Evolutionary conservation across 2,329 filamentous ascomycete species (phyloP), one percentile per base, ranked within the genome.

Genomic region (Neoarthrinium moseri): DNA sequence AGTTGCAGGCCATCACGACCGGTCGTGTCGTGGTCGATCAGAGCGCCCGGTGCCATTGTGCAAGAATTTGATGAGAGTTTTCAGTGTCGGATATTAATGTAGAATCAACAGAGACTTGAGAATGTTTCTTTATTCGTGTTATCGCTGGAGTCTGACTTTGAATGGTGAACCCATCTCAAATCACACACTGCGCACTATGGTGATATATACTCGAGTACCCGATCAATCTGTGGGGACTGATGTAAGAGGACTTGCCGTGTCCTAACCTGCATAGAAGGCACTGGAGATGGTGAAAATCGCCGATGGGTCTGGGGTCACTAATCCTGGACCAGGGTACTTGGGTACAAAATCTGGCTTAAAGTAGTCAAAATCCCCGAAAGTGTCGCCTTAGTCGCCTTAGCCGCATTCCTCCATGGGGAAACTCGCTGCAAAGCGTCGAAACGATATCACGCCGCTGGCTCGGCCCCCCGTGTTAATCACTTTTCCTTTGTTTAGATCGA

Each of bases 1-100:
- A 81, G 69, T 38, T 54, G 44, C 33, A 45, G 50, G 6, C 62
- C 63, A 43, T 65, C 59, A 12, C 63, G 62, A 52, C 22, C 51
- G 45, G 45, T 52, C 32, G 54, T 51, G 39, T 60, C 56, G 32
- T 40, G 37, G 39, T 64, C 60, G n/a, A 59, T 15, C 6, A 63
- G 50, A 46, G 55, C 46, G 23, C 59, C 59, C 13, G 62, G 60
- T 49, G 62, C 62, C 63, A 66, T 61, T 51, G 21, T 56, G 49
- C 18, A 20, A 24, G 18, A 30, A 18, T 33, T 6, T 7, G 23
- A 23, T n/a, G 11, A 39, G n/a, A 22, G 20, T 24, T 4, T 29
- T 27, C 4, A 12, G 24, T 40, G 24, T 27, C 13, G 2, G 27
- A 11, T 10, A 13, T 12, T 30, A 24, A 30, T 40, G 12, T 4